phyloP scores from a whole-genome alignment of 73 alveolate genomes.

The Paramecium biaurelia region DNA sequence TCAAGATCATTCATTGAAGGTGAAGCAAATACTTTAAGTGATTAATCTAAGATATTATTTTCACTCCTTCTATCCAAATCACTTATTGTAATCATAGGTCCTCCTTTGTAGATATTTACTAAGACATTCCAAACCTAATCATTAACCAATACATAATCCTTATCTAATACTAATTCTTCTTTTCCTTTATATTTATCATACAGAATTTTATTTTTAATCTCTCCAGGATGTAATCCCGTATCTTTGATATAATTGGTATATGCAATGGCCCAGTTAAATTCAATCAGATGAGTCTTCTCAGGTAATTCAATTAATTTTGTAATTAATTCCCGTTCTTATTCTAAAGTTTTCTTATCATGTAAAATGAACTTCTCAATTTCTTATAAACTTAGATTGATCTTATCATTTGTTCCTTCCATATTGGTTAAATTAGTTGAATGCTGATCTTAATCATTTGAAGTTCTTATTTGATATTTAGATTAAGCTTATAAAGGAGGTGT shows the following conservation, averaged over 20 bases:
- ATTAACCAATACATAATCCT: neutral
- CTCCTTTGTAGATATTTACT: slow-evolving; percentile 6
- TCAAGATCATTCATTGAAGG: slow-evolving; percentile 11
- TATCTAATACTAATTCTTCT: neutral
- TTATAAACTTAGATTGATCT: neutral
- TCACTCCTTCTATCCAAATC: neutral
- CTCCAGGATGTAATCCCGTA: neutral
- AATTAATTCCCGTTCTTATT: neutral
- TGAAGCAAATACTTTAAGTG: neutral
- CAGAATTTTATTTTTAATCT: neutral
- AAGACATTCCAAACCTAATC: neutral
- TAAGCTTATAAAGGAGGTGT: neutral
- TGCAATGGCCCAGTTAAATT: slow-evolving; percentile 6
- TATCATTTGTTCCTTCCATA: neutral
- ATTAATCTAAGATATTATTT: neutral
- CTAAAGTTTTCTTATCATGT: neutral
- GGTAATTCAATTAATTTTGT: neutral
- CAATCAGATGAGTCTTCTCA: neutral
- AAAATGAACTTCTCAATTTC: neutral
- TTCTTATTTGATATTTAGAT: neutral
- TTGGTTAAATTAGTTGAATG: slow-evolving; percentile 1
- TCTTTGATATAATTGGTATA: neutral
- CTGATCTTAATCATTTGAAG: neutral
- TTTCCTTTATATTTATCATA: neutral
- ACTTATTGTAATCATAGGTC: neutral